Conservation (phyloP, 208 protist genomes). For the Tetramitus jugosus region DNA sequence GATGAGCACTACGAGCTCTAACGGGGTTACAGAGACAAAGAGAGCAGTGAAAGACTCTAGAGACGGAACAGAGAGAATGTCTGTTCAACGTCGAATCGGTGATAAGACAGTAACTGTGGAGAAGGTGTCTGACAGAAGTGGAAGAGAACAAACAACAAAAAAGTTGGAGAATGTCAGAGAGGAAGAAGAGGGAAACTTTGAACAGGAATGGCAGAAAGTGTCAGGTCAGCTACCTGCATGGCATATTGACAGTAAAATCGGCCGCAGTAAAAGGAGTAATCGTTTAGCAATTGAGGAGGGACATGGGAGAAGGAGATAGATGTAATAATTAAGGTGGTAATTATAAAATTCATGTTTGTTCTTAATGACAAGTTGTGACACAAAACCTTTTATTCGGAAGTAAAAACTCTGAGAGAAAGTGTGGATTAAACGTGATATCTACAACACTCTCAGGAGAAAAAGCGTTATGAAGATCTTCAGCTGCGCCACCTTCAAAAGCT, state of each 20-base stretch:
- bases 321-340: neutral
- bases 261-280: neutral
- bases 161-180: constrained; percentile 9
- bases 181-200: neutral
- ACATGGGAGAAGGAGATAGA: neutral
- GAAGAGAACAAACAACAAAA: constrained; percentile 17
- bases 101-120: neutral
- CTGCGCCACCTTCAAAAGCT: no score
- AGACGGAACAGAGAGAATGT: neutral
- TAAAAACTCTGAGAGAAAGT: neutral
- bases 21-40: neutral
- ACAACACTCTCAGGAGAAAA: no score
- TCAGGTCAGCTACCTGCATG: neutral
- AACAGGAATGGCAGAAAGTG: neutral
- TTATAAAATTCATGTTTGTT: neutral
- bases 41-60: neutral
- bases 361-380: neutral
- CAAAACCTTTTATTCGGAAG: neutral
- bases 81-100: neutral
- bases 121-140: neutral
- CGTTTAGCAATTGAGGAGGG: neutral
- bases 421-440: neutral
- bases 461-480: no score
- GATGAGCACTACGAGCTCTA: neutral
- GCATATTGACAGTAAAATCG: neutral